Evolutionary conservation across 1,284 basidiomycete species (phyloP), one percentile per base, ranked within the genome.

Genomic region (Phaffia rhodozyma): DNA sequence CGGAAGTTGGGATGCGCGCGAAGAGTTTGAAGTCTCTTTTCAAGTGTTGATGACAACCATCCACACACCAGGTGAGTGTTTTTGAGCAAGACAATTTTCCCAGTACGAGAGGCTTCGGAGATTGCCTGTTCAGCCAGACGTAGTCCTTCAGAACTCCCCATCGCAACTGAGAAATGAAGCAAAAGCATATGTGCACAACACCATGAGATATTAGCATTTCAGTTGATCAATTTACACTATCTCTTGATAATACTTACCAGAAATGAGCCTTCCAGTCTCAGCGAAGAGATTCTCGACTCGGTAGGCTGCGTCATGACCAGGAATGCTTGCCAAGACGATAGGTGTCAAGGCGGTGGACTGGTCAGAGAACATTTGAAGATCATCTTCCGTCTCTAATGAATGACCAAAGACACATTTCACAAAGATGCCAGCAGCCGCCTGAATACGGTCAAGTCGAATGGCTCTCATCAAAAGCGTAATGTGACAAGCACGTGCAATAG

Each of bases 91-190:
- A 97, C 92, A 91, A 91, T 94, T 18, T 86, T 83, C 7, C 93
- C 93, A 73, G 90, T 88, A 25, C 92, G 83, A 20, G 91, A 88
- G 29, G 92, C 92, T 27, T 85, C 78, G 25, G 88, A 86, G 68
- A 97, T 96, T 2, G 91, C 91, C 74, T 94, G 91, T 71, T 97
- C 93, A 5, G 93, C 93, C 2, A 91, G 80, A 7, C 84, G 83
- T 75, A 91, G 93, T n/a, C 93, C 92, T 80, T 97, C 93, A 68
- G 91, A 88, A 1, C 92, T 96, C n/a, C 93, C 93, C 91, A 97
- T 96, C 16, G 93, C 93, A 21, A 97, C 89, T 1, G 90, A 89
- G 0, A 30, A 32, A 58, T 13, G n/a, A 18, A 9, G 7, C 20
- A 7, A 27, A 29, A 51, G 55, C 9, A 2, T 1, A 51, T 21